Conservation (phyloP, 495 filamentous ascomycete species). For the Penicillium silybi region DNA sequence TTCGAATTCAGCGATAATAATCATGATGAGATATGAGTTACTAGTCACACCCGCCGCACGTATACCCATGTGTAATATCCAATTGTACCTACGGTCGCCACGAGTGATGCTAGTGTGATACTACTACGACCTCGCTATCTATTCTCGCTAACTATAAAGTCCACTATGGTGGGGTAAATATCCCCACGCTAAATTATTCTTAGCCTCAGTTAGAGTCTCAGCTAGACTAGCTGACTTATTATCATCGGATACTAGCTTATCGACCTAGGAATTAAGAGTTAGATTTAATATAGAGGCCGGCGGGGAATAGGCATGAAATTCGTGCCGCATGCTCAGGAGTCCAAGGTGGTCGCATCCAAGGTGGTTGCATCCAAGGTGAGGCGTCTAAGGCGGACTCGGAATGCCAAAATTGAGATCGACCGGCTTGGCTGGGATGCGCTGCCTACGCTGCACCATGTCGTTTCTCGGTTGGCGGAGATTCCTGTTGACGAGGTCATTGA, state of each 20-base stretch:
- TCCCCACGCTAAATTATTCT: background rate
- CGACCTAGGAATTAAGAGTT: conserved; percentile 46
- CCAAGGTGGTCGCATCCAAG: too few relatives aligned
- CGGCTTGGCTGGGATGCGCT: conserved; percentile 43
- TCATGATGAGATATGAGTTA: background rate
- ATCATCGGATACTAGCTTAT: conserved; percentile 48
- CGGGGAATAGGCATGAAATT: too few relatives aligned
- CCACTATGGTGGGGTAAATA: conserved; percentile 30
- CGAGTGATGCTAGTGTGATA: conserved; percentile 24
- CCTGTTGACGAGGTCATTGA: conserved; percentile 50
- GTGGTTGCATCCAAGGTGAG: conserved; percentile 32
- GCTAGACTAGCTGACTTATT: conserved; percentile 39
- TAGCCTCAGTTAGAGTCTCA: background rate
- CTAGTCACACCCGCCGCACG: conserved; percentile 6
- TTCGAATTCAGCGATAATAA: background rate
- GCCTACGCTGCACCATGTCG: conserved; percentile 54
- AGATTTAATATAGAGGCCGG: conserved; percentile 34
- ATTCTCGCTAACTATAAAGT: conserved; percentile 48
- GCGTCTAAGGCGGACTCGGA: conserved; percentile 30
- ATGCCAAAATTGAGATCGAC: conserved; percentile 42
- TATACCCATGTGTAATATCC: conserved; percentile 28
- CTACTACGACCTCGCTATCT: conserved; percentile 25
- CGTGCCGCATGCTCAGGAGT: conserved; percentile 35
- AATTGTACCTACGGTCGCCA: conserved; percentile 22
- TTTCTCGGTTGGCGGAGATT: conserved; percentile 46